These are phyloP conservation scores for Hanseniaspora jakobsenii DNA, from an alignment of 805 yeast species.

Conservation along the genomic window DNA sequence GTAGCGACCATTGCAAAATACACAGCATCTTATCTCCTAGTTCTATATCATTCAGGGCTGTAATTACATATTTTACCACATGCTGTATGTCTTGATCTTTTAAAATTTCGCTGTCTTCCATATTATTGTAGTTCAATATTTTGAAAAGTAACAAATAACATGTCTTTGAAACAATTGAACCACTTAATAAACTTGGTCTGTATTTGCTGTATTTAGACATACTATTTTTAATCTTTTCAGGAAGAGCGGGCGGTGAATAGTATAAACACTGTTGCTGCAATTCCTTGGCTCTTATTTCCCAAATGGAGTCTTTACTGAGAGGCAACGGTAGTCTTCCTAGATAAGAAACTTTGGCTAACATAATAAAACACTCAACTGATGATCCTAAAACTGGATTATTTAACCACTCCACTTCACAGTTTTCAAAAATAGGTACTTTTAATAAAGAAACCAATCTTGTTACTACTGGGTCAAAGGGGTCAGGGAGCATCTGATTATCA, in stretches of 20 bases:
- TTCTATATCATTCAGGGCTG: constrained; percentile 18
- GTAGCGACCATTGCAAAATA: constrained; percentile 19
- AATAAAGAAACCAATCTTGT: constrained; percentile 17
- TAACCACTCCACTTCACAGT: constrained; percentile 30
- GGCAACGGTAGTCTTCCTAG: constrained; percentile 24
- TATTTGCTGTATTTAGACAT: constrained; percentile 18
- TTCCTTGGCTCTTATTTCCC: constrained; percentile 18
- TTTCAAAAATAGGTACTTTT: constrained; percentile 22
- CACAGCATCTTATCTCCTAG: constrained; percentile 20
- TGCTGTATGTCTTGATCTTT: constrained; percentile 18
- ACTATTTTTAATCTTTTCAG: constrained; percentile 18
- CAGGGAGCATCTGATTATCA: constrained; percentile 17
- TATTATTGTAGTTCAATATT: constrained; percentile 16
- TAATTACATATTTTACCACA: constrained; percentile 19
- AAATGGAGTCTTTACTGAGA: constrained; percentile 13
- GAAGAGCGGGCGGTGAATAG: constrained; percentile 20
- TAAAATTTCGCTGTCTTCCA: constrained; percentile 16
- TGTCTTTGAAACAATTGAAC: constrained; percentile 20
- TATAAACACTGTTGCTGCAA: constrained; percentile 19
- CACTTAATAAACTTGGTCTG: constrained; percentile 20
- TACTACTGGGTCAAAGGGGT: constrained; percentile 18
- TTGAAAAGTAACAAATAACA: constrained; percentile 19
- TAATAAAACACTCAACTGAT: constrained; percentile 30
- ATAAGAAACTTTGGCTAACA: constrained; percentile 32
- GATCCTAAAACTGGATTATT: constrained; percentile 35